Base-by-base conservation (phyloP, 2,329 filamentous ascomycete genomes). In the Colletotrichum chrysophilum region DNA sequence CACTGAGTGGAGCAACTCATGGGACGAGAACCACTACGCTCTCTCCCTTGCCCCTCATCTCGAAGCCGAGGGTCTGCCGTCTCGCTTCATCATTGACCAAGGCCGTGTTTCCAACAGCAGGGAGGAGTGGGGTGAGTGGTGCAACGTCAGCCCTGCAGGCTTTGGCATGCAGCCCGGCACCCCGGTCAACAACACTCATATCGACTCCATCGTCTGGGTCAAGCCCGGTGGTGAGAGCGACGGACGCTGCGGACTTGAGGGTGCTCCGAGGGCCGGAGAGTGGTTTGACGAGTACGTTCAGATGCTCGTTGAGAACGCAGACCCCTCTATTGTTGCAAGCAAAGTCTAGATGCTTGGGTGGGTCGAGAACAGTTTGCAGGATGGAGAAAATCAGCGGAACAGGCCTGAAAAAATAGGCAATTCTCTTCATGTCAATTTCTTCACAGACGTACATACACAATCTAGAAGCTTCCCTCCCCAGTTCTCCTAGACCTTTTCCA, bases 161-260 rank as follows among this genome's bases (percentile, higher is more conserved):
- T 87, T 86, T 58, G 86, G 86, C 12, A 80, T 80, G 10, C 74
- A 75, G 14, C 85, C 86, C 1, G 82, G 83, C 21, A 85, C 84
- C 9, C 78, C 80, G 2, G 81, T 82, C 16, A 83, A 84, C 72
- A 86, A 85, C 78, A 78, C 79, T 2, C 74, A 83, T 68, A 80
- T 88, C 5, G 86, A 87, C 76, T 83, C 83, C 71, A 82, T 88
- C 60, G 86, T 87, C 16, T 88, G 86, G 86, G 82, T 86, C 66
- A 88, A 88, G 82, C 86, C 86, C 0, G 85, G 84, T 13, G 86
- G 86, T 13, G 86, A 88, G 81, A 84, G 82, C 62, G 86, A 88
- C 70, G 86, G 86, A 6, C 69, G 81, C 67, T 87, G 85, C 75
- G 85, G 86, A 0, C 77, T 83, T 38, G 78, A 79, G 32, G 82